Conservation (phyloP, 345 rosid genomes). For the Ricinus communis region DNA sequence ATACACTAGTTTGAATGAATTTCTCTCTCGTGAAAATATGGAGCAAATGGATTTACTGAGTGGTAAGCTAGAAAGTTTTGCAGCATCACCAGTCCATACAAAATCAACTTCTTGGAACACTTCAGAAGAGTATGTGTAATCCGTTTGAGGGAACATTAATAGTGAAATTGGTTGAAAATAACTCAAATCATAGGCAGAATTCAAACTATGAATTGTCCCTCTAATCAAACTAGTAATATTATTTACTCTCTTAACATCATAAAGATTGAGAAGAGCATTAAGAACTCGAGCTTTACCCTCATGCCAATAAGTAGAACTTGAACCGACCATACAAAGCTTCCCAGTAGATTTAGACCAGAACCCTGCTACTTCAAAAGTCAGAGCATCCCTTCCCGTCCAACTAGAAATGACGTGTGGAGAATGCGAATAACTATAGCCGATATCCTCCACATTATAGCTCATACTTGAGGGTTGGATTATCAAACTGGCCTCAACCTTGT, state of each 20-base stretch:
- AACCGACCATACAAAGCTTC: slow-evolving; percentile 37
- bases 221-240: slow-evolving; percentile 17
- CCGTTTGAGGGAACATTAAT: slow-evolving; percentile 27
- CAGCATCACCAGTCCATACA: slow-evolving; percentile 2
- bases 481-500: slow-evolving; percentile 26
- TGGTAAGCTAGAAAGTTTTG: slow-evolving; percentile 5
- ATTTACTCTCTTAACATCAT: slow-evolving; percentile 11
- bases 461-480: background rate
- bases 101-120: slow-evolving; percentile 1
- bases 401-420: background rate
- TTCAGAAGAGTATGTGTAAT: slow-evolving; percentile 21
- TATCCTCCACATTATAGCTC: background rate
- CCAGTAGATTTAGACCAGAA: slow-evolving; percentile 29
- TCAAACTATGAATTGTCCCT: slow-evolving; percentile 27
- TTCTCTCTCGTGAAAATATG: background rate
- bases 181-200: background rate
- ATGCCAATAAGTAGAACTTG: background rate
- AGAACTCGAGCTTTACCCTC: slow-evolving; percentile 18
- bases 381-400: background rate
- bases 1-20: slow-evolving; percentile 18
- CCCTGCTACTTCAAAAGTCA: slow-evolving; percentile 27
- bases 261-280: slow-evolving; percentile 23
- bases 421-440: background rate
- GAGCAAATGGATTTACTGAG: slow-evolving; percentile 21
- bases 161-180: slow-evolving; percentile 27